phyloP scores from a whole-genome alignment of 1,139 yeast genomes.

The Protomyces macrosporus region DNA sequence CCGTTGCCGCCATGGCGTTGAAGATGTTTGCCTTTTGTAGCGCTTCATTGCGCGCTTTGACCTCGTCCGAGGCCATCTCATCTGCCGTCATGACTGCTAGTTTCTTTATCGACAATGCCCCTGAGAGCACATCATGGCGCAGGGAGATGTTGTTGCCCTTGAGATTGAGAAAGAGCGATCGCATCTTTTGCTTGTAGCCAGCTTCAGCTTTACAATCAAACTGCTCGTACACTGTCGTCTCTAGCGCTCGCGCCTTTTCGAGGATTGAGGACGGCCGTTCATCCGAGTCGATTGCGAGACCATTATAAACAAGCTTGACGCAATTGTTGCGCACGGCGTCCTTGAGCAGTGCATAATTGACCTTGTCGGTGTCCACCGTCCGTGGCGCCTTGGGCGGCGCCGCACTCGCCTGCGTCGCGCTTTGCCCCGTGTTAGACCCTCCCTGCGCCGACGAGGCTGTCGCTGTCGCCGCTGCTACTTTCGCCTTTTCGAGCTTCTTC shows the following conservation, averaged over 20 bases:
- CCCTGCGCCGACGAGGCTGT: slow-evolving; percentile 6
- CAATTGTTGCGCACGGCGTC: slow-evolving; percentile 81
- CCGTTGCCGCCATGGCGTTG: slow-evolving; percentile 98
- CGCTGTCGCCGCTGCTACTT: slow-evolving; percentile 26
- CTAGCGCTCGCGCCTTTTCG: slow-evolving; percentile 64
- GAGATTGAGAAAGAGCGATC: slow-evolving; percentile 77
- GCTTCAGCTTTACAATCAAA: slow-evolving; percentile 49
- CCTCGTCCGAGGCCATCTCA: slow-evolving; percentile 86
- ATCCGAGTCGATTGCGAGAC: slow-evolving; percentile 74
- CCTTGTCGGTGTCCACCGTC: slow-evolving; percentile 28
- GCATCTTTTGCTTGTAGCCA: slow-evolving; percentile 69
- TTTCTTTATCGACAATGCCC: slow-evolving; percentile 58
- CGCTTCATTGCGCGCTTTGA: slow-evolving; percentile 78
- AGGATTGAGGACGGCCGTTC: slow-evolving; percentile 56
- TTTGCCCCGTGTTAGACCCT: not conserved
- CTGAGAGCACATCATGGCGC: slow-evolving; percentile 60
- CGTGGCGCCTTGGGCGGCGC: slow-evolving; percentile 26
- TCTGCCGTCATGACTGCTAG: slow-evolving; percentile 80
- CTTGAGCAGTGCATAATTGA: slow-evolving; percentile 63
- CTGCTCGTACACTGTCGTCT: slow-evolving; percentile 55
- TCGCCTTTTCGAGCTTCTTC: slow-evolving; percentile 38
- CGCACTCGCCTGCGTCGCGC: slow-evolving; percentile 5
- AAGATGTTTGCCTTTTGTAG: slow-evolving; percentile 82
- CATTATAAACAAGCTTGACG: slow-evolving; percentile 76
- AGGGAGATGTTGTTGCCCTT: slow-evolving; percentile 86